phyloP scores from a whole-genome alignment of 2,329 filamentous ascomycete species.

The Dothistroma septosporum region DNA sequence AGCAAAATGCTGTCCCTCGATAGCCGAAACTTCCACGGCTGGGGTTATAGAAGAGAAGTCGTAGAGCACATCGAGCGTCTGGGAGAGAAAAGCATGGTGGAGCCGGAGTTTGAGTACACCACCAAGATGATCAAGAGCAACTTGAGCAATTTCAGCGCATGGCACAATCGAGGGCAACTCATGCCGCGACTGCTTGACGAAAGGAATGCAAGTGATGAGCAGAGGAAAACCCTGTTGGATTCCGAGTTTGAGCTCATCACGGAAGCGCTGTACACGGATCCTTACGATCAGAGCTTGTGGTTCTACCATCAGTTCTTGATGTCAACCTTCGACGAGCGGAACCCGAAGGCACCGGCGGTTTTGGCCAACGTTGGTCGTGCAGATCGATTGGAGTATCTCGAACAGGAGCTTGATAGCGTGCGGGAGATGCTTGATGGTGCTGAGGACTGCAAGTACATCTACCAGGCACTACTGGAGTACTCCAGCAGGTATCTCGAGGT shows the following conservation, averaged over 20 bases:
- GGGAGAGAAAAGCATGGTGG: conserved; percentile 53
- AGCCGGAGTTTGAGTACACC: conserved; percentile 84
- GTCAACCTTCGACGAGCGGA: conserved; percentile 56
- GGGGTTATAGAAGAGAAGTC: conserved; percentile 81
- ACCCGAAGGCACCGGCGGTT: conserved; percentile 49
- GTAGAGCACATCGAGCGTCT: conserved; percentile 68
- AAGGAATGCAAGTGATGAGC: conserved; percentile 58
- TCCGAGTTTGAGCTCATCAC: conserved; percentile 72
- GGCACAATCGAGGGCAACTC: conserved; percentile 84
- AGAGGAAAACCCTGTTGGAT: conserved; percentile 67
- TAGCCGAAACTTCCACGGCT: conserved; percentile 91
- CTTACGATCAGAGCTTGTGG: conserved; percentile 94
- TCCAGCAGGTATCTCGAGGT: conserved; percentile 57
- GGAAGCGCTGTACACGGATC: conserved; percentile 77
- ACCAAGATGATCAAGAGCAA: conserved; percentile 80
- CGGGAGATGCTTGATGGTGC: conserved; percentile 61
- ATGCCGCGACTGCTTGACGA: conserved; percentile 73
- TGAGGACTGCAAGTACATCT: conserved; percentile 79
- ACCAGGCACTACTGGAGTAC: conserved; percentile 78
- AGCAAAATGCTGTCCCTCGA: conserved; percentile 85
- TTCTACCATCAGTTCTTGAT: conserved; percentile 92
- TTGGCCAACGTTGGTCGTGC: conserved; percentile 57
- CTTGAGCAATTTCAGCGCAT: conserved; percentile 93
- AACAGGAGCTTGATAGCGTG: conserved; percentile 69
- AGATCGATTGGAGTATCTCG: conserved; percentile 63